These are phyloP conservation scores for Coniochaeta hoffmannii DNA, from an alignment of 2,329 filamentous ascomycete species.

Conservation along the genomic window DNA sequence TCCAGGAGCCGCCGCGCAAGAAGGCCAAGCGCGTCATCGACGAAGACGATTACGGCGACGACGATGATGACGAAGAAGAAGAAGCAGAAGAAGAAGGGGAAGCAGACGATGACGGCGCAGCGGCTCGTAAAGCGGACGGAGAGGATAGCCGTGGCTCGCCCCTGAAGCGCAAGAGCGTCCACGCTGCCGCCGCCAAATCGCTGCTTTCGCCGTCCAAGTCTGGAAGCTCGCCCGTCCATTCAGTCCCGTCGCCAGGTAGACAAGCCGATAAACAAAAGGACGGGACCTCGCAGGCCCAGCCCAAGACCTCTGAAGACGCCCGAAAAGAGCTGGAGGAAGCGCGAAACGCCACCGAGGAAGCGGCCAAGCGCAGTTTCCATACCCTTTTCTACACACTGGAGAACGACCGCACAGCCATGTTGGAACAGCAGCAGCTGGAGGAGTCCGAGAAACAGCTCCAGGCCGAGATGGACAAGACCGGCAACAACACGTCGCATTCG, in stretches of 20 bases:
- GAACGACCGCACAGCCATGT: slow-evolving; percentile 90
- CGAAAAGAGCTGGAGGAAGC: slow-evolving; percentile 90
- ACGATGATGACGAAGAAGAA: slow-evolving; percentile 70
- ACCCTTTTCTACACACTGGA: slow-evolving; percentile 93
- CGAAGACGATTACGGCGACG: slow-evolving; percentile 80
- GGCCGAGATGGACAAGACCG: slow-evolving; percentile 78
- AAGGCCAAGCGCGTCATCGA: slow-evolving; percentile 71
- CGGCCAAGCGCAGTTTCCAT: slow-evolving; percentile 83
- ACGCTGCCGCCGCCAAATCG: slow-evolving; percentile 45
- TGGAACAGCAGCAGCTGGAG: slow-evolving; percentile 94
- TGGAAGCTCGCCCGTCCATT: slow-evolving; percentile 58
- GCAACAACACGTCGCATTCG: slow-evolving; percentile 36
- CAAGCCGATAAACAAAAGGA: slow-evolving; percentile 46
- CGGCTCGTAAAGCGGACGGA: slow-evolving; percentile 27
- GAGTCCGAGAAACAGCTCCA: slow-evolving; percentile 95
- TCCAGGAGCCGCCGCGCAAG: slow-evolving; percentile 59
- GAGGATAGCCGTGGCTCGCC: slow-evolving; percentile 42
- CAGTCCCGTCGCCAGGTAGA: slow-evolving; percentile 53
- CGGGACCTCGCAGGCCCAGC: slow-evolving; percentile 39
- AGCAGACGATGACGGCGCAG: background rate
- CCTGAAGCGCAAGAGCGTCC: slow-evolving; percentile 40
- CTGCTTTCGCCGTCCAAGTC: slow-evolving; percentile 64
- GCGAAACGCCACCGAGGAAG: slow-evolving; percentile 83
- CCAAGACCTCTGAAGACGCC: slow-evolving; percentile 75
- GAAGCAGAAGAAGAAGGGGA: slow-evolving; percentile 49